Base-by-base conservation (phyloP, 257 asterid genomes). In the Cinchona pubescens region DNA sequence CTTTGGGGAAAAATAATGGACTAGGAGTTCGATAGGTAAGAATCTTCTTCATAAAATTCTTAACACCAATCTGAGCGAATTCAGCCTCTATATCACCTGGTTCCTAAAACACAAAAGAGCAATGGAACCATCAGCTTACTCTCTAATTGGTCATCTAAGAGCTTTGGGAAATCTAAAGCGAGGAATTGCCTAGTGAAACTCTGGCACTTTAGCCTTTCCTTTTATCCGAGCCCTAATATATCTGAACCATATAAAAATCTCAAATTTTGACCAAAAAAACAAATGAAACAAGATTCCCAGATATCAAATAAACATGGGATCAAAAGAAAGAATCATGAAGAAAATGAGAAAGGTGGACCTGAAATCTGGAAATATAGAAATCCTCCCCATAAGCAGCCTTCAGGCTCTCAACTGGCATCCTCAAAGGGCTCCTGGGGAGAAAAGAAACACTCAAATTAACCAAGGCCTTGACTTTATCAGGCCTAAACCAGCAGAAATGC, bases 11-110 rank as follows among this genome's bases (percentile, higher is more conserved):
- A 71, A 56, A 71, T 4, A 87, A 10, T 7, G 91, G 90, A 60
- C 64, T 87, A 15, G 92, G 94, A 35, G 64, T 78, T 15, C 89
- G 89, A 72, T 51, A 80, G 0, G 91, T 79, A 35, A 87, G 48
- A 0, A 93, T 21, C 72, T 81, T 85, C 85, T 80, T 87, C 48
- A 93, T n/a, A 32, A 87, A 84, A 67, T 85, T 78, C 78, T 83
- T 85, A 8, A 85, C 75, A 9, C 93, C 95, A 71, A 81, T 32
- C n/a, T 83, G 69, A 8, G 88, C 85, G 69, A 93, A 84, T 80
- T 85, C 95, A 3, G 86, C 91, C 84, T 93, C 97, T 76, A 88
- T 90, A 8, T 88, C 92, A 55, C 95, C 97, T 5, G 92, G 88
- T 72, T 85, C 96, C 96, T 93, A 84, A 75, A 88, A 78, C 62